phyloP scores from a whole-genome alignment of 192 early-diverging fungal species.

The Chytriomyces sp. region DNA sequence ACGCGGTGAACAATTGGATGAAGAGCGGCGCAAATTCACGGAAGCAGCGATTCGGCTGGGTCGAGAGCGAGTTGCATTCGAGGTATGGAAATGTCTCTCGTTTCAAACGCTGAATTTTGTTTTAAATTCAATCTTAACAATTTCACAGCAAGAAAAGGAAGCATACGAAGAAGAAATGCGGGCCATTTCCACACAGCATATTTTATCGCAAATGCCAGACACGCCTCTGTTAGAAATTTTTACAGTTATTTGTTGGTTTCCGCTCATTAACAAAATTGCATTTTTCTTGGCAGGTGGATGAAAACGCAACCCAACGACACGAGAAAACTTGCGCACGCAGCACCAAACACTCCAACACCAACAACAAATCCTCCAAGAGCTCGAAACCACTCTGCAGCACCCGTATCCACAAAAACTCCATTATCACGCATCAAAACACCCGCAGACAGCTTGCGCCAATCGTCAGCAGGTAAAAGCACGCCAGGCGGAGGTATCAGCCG shows the following conservation, averaged over 20 bases:
- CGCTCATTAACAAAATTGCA: no score
- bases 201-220: slow-evolving; percentile 26
- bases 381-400: neutral
- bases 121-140: no score
- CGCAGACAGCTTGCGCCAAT: neutral
- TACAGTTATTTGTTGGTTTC: neutral
- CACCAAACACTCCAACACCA: slow-evolving; percentile 2
- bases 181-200: neutral
- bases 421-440: slow-evolving; percentile 18
- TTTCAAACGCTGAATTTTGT: no score
- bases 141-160: slow-evolving; percentile 4
- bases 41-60: slow-evolving; percentile 75
- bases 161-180: slow-evolving; percentile 25
- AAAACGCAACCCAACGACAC: no score
- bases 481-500: neutral
- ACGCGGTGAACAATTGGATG: slow-evolving; percentile 57
- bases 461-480: neutral
- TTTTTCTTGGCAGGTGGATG: neutral
- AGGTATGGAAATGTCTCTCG: neutral
- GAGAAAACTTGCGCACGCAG: neutral
- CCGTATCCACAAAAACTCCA: neutral
- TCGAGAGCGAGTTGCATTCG: slow-evolving; percentile 61
- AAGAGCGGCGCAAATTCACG: slow-evolving; percentile 70
- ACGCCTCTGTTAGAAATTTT: slow-evolving; percentile 3
- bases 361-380: neutral